These are phyloP conservation scores for Lodderomyces jiufengensis DNA, from an alignment of 1,139 yeast species.

Conservation along the genomic window DNA sequence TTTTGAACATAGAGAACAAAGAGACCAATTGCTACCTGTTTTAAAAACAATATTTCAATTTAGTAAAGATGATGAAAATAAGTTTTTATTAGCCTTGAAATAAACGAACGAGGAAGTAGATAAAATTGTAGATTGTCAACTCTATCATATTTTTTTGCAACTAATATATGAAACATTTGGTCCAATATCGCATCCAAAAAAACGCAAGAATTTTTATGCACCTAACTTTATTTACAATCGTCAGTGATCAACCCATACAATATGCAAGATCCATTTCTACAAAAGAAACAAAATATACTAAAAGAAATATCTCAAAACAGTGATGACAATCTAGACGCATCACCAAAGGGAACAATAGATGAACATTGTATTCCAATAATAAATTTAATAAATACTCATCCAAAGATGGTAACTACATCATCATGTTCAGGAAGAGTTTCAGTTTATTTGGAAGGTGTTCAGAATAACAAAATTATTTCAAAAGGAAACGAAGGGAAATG, in stretches of 20 bases:
- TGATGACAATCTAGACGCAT: slow-evolving; percentile 54
- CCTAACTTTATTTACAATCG: no score
- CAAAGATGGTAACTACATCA: slow-evolving; percentile 78
- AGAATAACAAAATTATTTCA: slow-evolving; percentile 53
- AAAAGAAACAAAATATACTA: slow-evolving; percentile 61
- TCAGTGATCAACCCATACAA: no score
- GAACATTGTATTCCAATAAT: slow-evolving; percentile 68
- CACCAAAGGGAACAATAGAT: slow-evolving; percentile 86
- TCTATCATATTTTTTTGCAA: neutral
- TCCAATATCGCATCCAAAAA: neutral
- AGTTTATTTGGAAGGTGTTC: slow-evolving; percentile 68
- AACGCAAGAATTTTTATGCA: no score
- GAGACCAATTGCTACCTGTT: slow-evolving; percentile 81
- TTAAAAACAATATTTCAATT: slow-evolving; percentile 70
- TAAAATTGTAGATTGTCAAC: neutral
- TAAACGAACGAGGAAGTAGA: slow-evolving; percentile 15
- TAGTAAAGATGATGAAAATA: slow-evolving; percentile 65
- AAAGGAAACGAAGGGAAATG: slow-evolving; percentile 83
- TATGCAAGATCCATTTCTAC: slow-evolving; percentile 53
- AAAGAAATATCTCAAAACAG: slow-evolving; percentile 46
- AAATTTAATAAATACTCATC: slow-evolving; percentile 55
- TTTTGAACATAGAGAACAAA: slow-evolving; percentile 87
- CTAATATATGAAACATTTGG: neutral
- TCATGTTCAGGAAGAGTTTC: slow-evolving; percentile 87
- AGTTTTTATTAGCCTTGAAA: slow-evolving; percentile 60